A percentile compares a stretch with the other conserved stretches of the same genome.
Conservation (phyloP, 2,329 filamentous ascomycete species). For the Ophiostoma sp. region DNA sequence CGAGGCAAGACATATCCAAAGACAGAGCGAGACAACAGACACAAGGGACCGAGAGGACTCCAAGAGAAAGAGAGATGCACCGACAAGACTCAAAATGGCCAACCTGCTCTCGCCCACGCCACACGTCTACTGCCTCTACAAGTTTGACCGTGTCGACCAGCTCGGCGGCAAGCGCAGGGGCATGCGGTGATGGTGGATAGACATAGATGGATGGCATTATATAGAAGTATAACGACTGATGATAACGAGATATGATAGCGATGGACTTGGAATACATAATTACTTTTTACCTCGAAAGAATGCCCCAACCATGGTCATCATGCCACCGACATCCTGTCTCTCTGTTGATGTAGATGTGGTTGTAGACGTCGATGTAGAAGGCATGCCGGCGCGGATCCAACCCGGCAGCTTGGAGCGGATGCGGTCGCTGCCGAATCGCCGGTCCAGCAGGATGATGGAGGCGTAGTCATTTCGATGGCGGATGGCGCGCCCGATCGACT, state of each 20-base stretch:
- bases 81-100: neutral
- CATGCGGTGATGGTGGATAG: neutral
- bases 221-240: neutral
- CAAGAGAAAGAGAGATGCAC: neutral
- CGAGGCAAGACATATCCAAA: neutral
- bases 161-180: slow-evolving; percentile 21
- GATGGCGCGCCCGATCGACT: slow-evolving; percentile 90
- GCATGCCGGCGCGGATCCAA: slow-evolving; percentile 75
- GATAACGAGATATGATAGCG: neutral
- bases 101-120: slow-evolving; percentile 11
- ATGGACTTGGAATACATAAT: neutral
- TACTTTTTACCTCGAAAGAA: slow-evolving; percentile 48
- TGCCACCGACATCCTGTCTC: slow-evolving; percentile 48
- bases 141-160: slow-evolving; percentile 26
- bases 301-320: slow-evolving; percentile 52
- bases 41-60: too few relatives aligned
- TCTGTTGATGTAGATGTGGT: slow-evolving; percentile 25
- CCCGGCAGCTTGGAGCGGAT: slow-evolving; percentile 76
- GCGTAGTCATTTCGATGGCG: slow-evolving; percentile 85
- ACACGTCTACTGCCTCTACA: slow-evolving; percentile 22
- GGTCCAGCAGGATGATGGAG: slow-evolving; percentile 78
- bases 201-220: too few relatives aligned
- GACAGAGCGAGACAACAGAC: neutral
- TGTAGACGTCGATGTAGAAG: neutral
- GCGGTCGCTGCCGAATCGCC: slow-evolving; percentile 65